Base-by-base conservation (phyloP, 305 asterid genomes). In the Solanum aculeatissimum region DNA sequence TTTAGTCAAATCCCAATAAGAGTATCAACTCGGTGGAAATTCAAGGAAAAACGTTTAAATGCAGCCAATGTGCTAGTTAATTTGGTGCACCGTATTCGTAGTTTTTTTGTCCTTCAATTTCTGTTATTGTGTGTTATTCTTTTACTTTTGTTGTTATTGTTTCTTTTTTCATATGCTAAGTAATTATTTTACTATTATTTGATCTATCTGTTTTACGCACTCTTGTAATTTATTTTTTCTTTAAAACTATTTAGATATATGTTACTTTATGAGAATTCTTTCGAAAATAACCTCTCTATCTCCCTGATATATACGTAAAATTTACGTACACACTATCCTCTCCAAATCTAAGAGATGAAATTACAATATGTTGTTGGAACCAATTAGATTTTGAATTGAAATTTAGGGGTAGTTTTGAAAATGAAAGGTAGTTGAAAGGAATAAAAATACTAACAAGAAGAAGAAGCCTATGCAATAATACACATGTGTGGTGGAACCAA, bases 201-300 rank as follows among this genome's bases (percentile, higher is more conserved):
- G 13, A 2, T 9, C 3, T 3, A 6, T 3, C 25, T 19, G 6
- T 5, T 55, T 55, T 19, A 19, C 27, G 3, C n/a, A 54, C 12
- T 54, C 11, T 8, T 54, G 12, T 7, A 55, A 53, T 2, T 53
- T 16, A 53, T 53, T 53, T 53, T 3, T 16, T 16, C 18, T 53
- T 53, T 7, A 2, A 7, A 19, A 19, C 9, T 19, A 4, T 6
- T 55, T 55, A 19, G 27, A 55, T 55, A 55, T n/a, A n/a, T 2
- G 0, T 55, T 55, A 55, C 4, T 55, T 55, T 25, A 9, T 0
- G 27, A 9, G 0, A 0, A 9, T n/a, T n/a, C 27, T n/a, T 55
- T 55, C 1, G 0, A 2, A 55, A 55, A 8, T 8, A 55, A 19
- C 12, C 25, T 8, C 0, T 55, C 1, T 55, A 55, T 53, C 9